Conservation (phyloP, 2,329 filamentous ascomycete species). For the Beauveria sp. region DNA sequence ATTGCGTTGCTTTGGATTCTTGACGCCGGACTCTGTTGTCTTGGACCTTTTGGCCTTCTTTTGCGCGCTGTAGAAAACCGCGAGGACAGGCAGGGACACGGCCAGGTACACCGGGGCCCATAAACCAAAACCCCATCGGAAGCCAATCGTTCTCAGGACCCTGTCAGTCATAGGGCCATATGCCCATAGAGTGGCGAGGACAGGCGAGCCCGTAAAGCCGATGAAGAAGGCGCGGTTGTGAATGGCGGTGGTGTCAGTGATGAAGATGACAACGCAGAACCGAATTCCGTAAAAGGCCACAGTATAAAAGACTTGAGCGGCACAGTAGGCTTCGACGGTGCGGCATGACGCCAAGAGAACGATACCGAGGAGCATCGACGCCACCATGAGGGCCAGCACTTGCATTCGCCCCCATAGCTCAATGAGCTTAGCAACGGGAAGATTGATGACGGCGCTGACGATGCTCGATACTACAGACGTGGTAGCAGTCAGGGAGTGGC, state of each 20-base stretch:
- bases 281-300: constrained; percentile 41
- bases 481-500: constrained; percentile 46
- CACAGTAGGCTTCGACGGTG: constrained; percentile 53
- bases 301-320: constrained; percentile 58
- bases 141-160: constrained; percentile 44
- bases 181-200: constrained; percentile 57
- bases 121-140: constrained; percentile 61
- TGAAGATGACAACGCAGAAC: constrained; percentile 47
- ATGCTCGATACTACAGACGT: constrained; percentile 47
- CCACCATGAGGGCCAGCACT: constrained; percentile 48
- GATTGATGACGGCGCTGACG: constrained; percentile 52
- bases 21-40: too few species aligned
- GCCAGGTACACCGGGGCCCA: constrained; percentile 57
- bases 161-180: constrained; percentile 48
- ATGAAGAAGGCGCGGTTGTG: constrained; percentile 58
- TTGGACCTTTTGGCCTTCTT: not conserved
- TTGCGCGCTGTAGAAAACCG: constrained; percentile 37
- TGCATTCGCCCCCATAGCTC: constrained; percentile 61
- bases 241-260: constrained; percentile 59
- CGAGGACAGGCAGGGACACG: constrained; percentile 48
- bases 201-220: constrained; percentile 58
- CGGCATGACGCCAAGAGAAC: constrained; percentile 59
- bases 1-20: too few species aligned
- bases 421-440: constrained; percentile 59
- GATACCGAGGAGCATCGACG: constrained; percentile 43